Evolutionary conservation across 768 basidiomycete genomes (phyloP), one percentile per base, ranked within the genome.

Genomic region (Suillus subluteus): DNA sequence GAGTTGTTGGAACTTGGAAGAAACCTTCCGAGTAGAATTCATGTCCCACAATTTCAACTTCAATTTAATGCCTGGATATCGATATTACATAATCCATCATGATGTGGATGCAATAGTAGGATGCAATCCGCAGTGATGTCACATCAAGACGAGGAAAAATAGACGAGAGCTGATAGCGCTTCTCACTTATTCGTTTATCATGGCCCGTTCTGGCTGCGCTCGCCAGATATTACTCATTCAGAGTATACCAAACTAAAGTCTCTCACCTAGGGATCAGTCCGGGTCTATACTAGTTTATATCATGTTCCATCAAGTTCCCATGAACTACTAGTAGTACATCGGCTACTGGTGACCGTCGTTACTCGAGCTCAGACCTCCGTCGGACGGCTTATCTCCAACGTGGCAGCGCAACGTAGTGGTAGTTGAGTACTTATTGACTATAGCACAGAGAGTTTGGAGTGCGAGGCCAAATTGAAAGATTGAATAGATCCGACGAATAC

Each of bases 131-230:
- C 15, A 59, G 38, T 32, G 23, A 52, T 52, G 15, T 26, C 26
- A 23, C 23, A 50, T 50, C 12, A 50, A 50, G 48, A 23, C 2
- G 38, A 38, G 23, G 44, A 44, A 65, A 64, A 63, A 62, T 65
- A 65, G 59, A 55, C 40, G 52, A 63, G 54, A 55, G 21, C 13
- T 44, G 13, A 41, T 58, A 44, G 21, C 44, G 63, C 26, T 18
- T 63, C 21, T 11, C n/a, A 41, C 30, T 61, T 38, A 37, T 40
- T 40, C 44, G 35, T 62, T 26, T 59, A 65, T 46, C 26, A 65
- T 48, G 32, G 43, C 8, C 38, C 62, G 62, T 64, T 50, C 65
- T 44, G 32, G 58, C 63, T 55, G 26, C 62, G 32, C 23, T 52
- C 37, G 35, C 32, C 50, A 15, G 38, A 26, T 15, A 52, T 55